Evolutionary conservation across 2,329 filamentous ascomycete genomes (phyloP), one percentile per base, ranked within the genome.

Genomic region (Ophiocordyceps robertsii): DNA sequence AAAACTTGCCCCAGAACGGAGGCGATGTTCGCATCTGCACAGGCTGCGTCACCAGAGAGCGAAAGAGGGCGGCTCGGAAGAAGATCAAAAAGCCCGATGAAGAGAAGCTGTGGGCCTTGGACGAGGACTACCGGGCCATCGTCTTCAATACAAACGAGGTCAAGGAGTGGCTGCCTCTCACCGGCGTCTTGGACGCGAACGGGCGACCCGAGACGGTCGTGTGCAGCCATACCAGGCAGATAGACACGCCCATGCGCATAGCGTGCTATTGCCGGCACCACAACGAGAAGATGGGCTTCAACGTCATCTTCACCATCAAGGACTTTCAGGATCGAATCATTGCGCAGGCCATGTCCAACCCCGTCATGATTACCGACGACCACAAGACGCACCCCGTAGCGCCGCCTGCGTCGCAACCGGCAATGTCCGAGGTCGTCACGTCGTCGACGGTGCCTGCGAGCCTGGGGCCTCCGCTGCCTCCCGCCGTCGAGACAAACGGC

Each of bases 231-330:
- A 76, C 82, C 7, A 78, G 86, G 67, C 82, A 87, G 55, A 80
- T 94, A 19, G 82, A 89, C 51, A 78, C 86, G 2, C 88, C 87
- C 0, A 95, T 96, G 89, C 82, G 90, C 10, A 95, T 98, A 54
- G 87, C 89, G 21, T 98, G 90, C 60, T 98, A 96, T 63, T 96
- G 90, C 63, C 80, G 90, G 17, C 90, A 98, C 58, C 90, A 96
- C 53, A 80, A 83, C 46, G 92, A 96, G 64, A 96, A 96, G 66
- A 69, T 82, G 51, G 90, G 90, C 2, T 98, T 95, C 63, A 71
- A 75, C 49, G 88, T 96, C 53, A 94, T 98, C 48, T 94, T 96
- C 62, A 96, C 90, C 1, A 72, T 98, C 55, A 94, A 89, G 57
- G 86, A 95, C 61, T 77, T 77, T 55, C 67, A 77, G 48, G 84